Evolutionary conservation across 345 rosid species (phyloP), one percentile per base, ranked within the genome.

Genomic region (Odontarrhena argentea): DNA sequence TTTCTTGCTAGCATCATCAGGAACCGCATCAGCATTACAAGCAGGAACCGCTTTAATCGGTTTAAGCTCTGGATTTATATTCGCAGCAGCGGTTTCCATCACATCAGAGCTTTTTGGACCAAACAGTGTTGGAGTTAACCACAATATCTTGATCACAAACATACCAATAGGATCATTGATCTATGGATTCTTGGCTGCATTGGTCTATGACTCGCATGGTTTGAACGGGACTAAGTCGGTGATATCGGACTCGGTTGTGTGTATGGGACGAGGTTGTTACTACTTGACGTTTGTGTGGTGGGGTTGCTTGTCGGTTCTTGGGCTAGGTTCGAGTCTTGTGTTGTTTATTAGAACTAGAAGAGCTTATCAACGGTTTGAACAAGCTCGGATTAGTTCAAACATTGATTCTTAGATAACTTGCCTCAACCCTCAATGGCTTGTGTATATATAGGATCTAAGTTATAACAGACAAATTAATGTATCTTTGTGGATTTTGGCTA

Each of bases 81-180:
- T 94, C 46, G 96, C 99, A 2, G 93, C 96, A 3, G 96, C 97
- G 0, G 97, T 94, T 74, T 91, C 99, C 8, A 75, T 94, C 37
- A 94, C 99, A 13, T 91, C 97, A 0, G 97, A 94, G 76, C 82
- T 94, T 3, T 94, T 94, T 22, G 99, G 99, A 40, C 96, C 96
- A 0, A 91, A 86, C 54, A 91, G 92, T 55, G 80, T 90, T 6
- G 96, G 99, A 0, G 95, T 94, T 26, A 94, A 94, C 77, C 99
- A 94, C 81, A 94, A 94, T 71, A 87, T 94, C 52, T 67, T 94
- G 25, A 94, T 94, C 73, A 91, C 99, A 71, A 94, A 94, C 61
- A 94, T 91, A 58, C 97, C 96, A 0, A 54, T 94, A 1, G 99
- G 99, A 1, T 94, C 99, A 1, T 81, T 91, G 38, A 63, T 88